A percentile compares a stretch with the other conserved stretches of the same genome.
Conservation (phyloP, 108 stramenopile genomes). For the Parietichytrium sp. region DNA sequence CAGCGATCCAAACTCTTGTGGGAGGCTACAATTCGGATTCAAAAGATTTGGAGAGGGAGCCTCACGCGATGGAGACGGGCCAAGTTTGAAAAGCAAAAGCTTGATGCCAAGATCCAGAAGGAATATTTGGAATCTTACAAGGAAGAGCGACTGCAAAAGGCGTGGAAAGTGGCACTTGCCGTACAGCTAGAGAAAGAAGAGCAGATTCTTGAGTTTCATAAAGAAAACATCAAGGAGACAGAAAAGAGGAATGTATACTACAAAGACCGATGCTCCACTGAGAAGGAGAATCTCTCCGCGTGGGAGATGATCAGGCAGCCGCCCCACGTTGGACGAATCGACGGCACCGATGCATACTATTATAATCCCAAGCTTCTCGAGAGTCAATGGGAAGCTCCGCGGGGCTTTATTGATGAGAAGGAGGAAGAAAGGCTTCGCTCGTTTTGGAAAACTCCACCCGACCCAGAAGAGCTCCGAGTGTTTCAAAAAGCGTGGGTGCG, state of each 20-base stretch:
- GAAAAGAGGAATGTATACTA: not conserved
- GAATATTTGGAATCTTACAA: conserved; percentile 24
- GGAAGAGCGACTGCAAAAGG: not conserved
- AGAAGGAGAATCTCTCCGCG: not conserved
- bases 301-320: not conserved
- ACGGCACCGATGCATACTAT: not conserved
- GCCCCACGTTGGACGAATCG: conserved; percentile 13
- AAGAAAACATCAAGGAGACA: not conserved
- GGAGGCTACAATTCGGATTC: too few species aligned
- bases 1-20: not conserved
- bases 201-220: not conserved
- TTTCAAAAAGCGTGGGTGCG: conserved; percentile 8
- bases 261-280: not conserved
- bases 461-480: not conserved
- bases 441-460: not conserved
- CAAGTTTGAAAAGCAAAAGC: too few species aligned
- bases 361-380: not conserved
- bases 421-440: not conserved
- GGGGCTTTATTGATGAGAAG: not conserved
- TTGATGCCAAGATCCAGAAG: not conserved
- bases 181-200: not conserved
- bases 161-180: not conserved
- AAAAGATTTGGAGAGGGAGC: too few species aligned
- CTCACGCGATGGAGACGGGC: too few species aligned
- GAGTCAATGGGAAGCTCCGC: conserved; percentile 6